Evolutionary conservation across 2,329 filamentous ascomycete species (phyloP), one percentile per base, ranked within the genome.

Genomic region (Xylaria sp.): DNA sequence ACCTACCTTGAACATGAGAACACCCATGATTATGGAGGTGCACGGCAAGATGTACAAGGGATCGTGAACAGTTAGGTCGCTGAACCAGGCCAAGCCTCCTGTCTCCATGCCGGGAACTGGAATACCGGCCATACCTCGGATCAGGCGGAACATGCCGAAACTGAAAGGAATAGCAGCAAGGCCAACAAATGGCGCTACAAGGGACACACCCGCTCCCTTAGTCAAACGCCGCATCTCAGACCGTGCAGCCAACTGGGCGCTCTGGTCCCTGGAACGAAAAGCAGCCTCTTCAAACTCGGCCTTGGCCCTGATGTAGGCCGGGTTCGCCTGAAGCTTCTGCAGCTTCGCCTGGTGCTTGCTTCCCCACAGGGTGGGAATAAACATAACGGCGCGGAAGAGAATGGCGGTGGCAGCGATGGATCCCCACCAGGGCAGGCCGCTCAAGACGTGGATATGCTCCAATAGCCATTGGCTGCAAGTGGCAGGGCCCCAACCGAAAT

Each of bases 401-500:
- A 93, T 33, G 33, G 90, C 88, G 0, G 89, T 85, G 4, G 83
- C 76, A 44, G 89, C 76, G 69, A 97, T 90, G 62, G 90, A 86
- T 1, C 80, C 87, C 82, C 91, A 93, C 95, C 95, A 98, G 11
- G 92, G 91, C 57, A 92, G 77, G 35, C 90, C 92, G 1, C 76
- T 79, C 69, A 84, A 89, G 63, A 97, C 81, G 77, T 99, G 92
- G 40, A 96, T 74, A 73, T 94, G 87, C 80, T 99, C 95, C 10
- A 98, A 78, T 2, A 86, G 21, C 82, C 84, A 93, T 78, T 97
- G 84, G 75, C 95, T 87, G 15, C 86, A 67, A 3, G 88, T 79
- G 0, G 93, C 91, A 4, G 91, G 86, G 15, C 94, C 94, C 80
- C 81, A 93, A 73, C 94, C 93, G 71, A 90, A 98, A 70, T 98